Evolutionary conservation across 345 rosid genomes (phyloP), one percentile per base, ranked within the genome.

Genomic region (Arabis hirsuta): DNA sequence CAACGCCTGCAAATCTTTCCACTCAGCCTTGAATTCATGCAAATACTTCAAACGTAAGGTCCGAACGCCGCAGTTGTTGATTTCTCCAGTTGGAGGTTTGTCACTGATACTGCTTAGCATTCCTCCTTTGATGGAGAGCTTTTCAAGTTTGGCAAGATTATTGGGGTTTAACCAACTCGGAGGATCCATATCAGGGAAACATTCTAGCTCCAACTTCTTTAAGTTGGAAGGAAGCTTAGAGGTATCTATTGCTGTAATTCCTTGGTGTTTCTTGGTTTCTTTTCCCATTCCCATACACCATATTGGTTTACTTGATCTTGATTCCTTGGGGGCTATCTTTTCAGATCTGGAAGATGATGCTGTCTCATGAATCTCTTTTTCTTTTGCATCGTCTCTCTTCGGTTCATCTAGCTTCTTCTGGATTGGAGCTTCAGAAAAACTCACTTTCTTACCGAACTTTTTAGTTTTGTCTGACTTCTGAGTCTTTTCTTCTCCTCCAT

Each of bases 1-100:
- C 44, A 50, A 24, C 8, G 1, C 32, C 14, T 7, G 54, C 76
- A 83, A 7, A 13, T 76, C 60, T 51, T 46, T 78, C 84, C 84
- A 83, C 16, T 68, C 68, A 14, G 55, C 63, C 67, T 73, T 54
- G 34, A 83, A 38, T 60, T 76, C 73, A n/a, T 38, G 62, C 65
- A 85, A 79, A 59, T 78, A 81, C 74, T 81, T 79, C 79, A 85
- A 58, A 38, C 84, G 85, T 41, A 85, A 59, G 41, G 19, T 41
- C 76, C 71, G 7, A 36, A 83, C 73, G 2, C 7, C 0, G 46
- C 81, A 75, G 22, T 72, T 44, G 5, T 42, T 44, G 7, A 34
- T 20, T 13, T 14, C 57, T 42, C 29, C 29, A 39, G 11, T 19
- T 59, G 1, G 34, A 56, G 1, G 7, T 50, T 34, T 4, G 11